A percentile compares a stretch with the other conserved stretches of the same genome.
Conservation (phyloP, 306 rosid genomes). For the Sesbania bispinosa region DNA sequence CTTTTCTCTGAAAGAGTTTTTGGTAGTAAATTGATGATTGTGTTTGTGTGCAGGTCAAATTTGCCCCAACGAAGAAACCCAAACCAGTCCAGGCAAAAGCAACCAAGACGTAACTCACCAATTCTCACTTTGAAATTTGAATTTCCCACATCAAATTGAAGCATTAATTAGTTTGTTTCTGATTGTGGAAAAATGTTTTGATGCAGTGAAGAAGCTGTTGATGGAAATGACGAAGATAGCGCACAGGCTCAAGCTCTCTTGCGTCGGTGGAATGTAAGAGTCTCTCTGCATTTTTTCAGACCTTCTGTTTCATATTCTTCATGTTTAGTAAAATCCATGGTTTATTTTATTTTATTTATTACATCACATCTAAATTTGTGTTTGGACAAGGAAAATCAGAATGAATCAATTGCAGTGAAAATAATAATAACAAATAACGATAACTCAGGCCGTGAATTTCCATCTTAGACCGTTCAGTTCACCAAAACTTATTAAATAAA, state of each 20-base stretch:
- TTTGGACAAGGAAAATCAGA: no score
- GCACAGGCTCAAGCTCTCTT: constrained; percentile 32
- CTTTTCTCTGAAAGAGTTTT: not conserved
- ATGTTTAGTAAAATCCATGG: not conserved
- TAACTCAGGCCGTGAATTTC: no score
- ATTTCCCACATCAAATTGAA: not conserved
- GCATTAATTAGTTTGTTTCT: not conserved
- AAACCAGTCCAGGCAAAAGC: not conserved
- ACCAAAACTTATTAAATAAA: no score
- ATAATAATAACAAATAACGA: no score
- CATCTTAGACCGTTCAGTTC: no score
- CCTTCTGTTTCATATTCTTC: no score
- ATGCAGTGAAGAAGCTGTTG: constrained; percentile 43
- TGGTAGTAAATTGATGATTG: no score
- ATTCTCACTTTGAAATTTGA: not conserved
- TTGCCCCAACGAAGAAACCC: constrained; percentile 48
- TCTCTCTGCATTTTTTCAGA: no score
- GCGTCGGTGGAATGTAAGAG: constrained; percentile 50
- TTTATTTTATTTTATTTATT: no score
- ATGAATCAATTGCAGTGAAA: no score
- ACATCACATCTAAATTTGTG: no score
- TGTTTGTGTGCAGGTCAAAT: constrained; percentile 38
- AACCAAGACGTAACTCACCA: constrained; percentile 35
- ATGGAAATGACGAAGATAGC: constrained; percentile 33
- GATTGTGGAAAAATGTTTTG: constrained; percentile 5